Conservation (phyloP, 2,329 filamentous ascomycete genomes). For the Pyrenophora seminiperda region DNA sequence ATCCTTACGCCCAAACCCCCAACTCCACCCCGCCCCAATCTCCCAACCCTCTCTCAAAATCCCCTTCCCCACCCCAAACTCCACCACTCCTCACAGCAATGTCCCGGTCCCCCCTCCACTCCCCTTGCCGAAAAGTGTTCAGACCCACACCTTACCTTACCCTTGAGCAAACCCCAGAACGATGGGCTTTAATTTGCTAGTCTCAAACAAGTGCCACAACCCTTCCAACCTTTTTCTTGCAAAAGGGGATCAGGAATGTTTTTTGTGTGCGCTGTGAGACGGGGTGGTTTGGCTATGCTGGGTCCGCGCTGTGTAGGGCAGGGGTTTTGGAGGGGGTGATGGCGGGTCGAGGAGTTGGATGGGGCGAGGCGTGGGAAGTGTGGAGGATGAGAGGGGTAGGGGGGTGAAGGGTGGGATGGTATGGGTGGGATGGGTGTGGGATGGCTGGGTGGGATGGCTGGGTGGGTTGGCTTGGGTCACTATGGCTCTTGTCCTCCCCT, state of each 20-base stretch:
- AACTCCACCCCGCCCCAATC: background rate
- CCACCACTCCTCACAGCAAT: conserved; percentile 13
- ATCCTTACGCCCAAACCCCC: background rate
- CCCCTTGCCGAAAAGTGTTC: conserved; percentile 22
- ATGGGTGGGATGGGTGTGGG: no score
- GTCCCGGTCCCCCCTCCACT: conserved; percentile 9
- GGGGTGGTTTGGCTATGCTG: conserved; percentile 9
- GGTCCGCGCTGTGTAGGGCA: conserved; percentile 25
- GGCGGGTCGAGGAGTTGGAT: conserved; percentile 12
- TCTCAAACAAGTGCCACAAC: conserved; percentile 6
- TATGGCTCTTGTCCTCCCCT: no score
- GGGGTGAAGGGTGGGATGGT: background rate
- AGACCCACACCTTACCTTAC: conserved; percentile 17
- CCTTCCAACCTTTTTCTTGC: conserved; percentile 12
- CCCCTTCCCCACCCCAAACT: background rate
- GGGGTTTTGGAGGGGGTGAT: conserved; percentile 7
- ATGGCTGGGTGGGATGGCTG: background rate
- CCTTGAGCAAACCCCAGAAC: conserved; percentile 11
- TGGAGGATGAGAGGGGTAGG: background rate
- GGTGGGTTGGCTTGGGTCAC: background rate
- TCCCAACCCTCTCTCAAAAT: background rate
- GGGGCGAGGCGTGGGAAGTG: background rate
- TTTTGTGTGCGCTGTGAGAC: conserved; percentile 9
- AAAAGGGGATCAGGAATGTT: conserved; percentile 17
- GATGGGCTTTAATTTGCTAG: conserved; percentile 7